phyloP scores from a whole-genome alignment of 2,329 filamentous ascomycete species.

The Alternaria triticimaculans region DNA sequence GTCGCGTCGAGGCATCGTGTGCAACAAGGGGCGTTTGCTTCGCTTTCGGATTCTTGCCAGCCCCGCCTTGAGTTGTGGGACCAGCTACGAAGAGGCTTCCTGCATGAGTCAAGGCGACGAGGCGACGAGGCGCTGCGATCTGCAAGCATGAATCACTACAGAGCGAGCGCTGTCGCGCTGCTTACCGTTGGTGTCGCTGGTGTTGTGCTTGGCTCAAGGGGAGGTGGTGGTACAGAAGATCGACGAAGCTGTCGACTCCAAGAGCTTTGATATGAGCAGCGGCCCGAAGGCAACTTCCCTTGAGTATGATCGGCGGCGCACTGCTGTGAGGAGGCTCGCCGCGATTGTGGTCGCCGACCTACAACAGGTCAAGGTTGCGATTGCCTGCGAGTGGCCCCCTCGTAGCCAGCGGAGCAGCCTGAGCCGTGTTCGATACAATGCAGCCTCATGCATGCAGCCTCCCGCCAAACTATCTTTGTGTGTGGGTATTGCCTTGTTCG shows the following conservation, averaged over 20 bases:
- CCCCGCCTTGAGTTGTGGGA: conserved; percentile 2
- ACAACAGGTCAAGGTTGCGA: not conserved
- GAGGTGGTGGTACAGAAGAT: not conserved
- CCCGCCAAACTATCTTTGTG: not conserved
- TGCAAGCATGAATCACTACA: not conserved
- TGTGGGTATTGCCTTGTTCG: not conserved
- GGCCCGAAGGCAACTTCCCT: not conserved
- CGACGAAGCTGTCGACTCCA: not conserved
- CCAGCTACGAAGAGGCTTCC: conserved; percentile 1
- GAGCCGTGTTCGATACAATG: not conserved
- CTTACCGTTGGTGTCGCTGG: not conserved
- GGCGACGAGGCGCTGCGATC: not conserved
- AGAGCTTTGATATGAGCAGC: not conserved
- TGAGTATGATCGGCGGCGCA: not conserved
- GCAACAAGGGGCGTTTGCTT: conserved; percentile 5
- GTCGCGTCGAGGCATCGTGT: conserved; percentile 1
- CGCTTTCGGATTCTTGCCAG: conserved; percentile 5
- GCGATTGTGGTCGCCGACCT: not conserved
- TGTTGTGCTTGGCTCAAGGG: not conserved
- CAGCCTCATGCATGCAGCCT: not conserved
- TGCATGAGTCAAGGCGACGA: not conserved
- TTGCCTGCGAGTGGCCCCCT: not conserved
- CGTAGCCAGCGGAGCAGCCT: not conserved
- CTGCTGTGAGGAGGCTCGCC: not conserved
- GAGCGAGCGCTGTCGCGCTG: not conserved